phyloP scores from a whole-genome alignment of 2,329 filamentous ascomycete species.

The Penicillium sp. region DNA sequence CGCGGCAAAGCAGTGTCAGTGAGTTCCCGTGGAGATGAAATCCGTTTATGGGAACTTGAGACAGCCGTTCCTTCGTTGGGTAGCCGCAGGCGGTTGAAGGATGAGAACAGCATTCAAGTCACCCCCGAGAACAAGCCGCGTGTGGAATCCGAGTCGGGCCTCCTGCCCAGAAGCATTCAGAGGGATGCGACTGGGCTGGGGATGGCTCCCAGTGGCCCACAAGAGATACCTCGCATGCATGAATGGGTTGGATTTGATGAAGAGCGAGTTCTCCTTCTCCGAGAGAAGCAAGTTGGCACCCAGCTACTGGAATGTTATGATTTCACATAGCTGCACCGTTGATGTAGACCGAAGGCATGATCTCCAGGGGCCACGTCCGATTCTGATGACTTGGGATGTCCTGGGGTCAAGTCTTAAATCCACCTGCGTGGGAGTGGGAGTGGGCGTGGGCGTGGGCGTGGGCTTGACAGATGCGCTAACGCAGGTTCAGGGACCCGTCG shows the following conservation, averaged over 20 bases:
- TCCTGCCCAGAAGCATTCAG: neutral
- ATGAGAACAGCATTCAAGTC: conserved; percentile 53
- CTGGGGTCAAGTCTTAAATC: neutral
- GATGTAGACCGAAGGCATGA: neutral
- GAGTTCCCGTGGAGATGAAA: conserved; percentile 70
- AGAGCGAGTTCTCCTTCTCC: conserved; percentile 81
- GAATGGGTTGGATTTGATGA: conserved; percentile 84
- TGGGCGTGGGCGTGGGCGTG: neutral
- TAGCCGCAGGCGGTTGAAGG: conserved; percentile 40
- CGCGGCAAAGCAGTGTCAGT: conserved; percentile 88
- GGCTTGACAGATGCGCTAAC: conserved; percentile 5
- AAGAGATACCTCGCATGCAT: conserved; percentile 44
- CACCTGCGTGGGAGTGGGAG: neutral
- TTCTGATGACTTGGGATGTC: neutral
- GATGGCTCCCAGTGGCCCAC: conserved; percentile 29
- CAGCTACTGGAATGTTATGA: conserved; percentile 81
- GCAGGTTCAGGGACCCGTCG: conserved; percentile 10
- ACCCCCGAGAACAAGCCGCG: conserved; percentile 37
- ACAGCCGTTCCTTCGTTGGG: conserved; percentile 54
- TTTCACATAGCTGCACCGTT: conserved; percentile 58
- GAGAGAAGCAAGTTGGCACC: conserved; percentile 62
- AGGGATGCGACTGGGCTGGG: neutral
- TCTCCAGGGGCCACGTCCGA: neutral
- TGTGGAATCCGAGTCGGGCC: neutral
- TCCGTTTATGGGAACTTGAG: conserved; percentile 86